Percentiles rank a stretch among this genome's conserved stretches.
These are phyloP conservation scores for Pleurotus giganteus DNA, from an alignment of 768 basidiomycete genomes.

Conservation along the genomic window DNA sequence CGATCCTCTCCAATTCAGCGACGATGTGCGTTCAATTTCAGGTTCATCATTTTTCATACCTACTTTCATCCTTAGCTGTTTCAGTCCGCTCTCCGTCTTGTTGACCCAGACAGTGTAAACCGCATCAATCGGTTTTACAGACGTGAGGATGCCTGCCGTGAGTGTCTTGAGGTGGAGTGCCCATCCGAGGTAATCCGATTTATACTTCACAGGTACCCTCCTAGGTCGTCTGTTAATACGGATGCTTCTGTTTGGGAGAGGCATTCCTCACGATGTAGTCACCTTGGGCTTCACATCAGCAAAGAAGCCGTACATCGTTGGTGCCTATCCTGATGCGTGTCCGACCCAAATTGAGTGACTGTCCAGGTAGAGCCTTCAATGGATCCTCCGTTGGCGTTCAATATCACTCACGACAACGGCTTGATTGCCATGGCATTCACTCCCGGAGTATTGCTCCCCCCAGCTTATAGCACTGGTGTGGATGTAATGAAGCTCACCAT, in stretches of 20 bases:
- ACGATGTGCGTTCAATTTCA: conserved; percentile 31
- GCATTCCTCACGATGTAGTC: conserved; percentile 45
- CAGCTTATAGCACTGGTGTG: conserved; percentile 65
- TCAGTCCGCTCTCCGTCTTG: conserved; percentile 49
- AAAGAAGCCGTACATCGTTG: conserved; percentile 77
- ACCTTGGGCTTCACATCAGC: conserved; percentile 54
- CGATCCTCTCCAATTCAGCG: conserved; percentile 35
- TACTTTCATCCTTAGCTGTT: conserved; percentile 49
- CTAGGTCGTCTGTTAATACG: conserved; percentile 75
- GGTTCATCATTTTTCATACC: conserved; percentile 13
- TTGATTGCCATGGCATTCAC: conserved; percentile 69
- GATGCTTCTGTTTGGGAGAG: conserved; percentile 58
- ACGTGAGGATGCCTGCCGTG: conserved; percentile 76
- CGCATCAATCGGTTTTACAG: conserved; percentile 67
- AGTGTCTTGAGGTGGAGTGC: conserved; percentile 21
- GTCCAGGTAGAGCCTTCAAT: conserved; percentile 24
- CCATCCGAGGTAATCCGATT: background rate
- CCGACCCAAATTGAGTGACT: background rate
- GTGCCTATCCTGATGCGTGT: conserved; percentile 21
- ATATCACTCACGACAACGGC: conserved; percentile 79
- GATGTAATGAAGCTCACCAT: conserved; percentile 80
- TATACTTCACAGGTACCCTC: conserved; percentile 54
- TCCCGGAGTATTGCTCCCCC: conserved; percentile 36
- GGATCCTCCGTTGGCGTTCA: conserved; percentile 67
- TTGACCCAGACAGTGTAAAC: conserved; percentile 55